Percentiles rank a stretch among this genome's conserved stretches.
Conservation (phyloP, 202 grass and related monocot species). For the Schoenoplectus tabernaemontani region DNA sequence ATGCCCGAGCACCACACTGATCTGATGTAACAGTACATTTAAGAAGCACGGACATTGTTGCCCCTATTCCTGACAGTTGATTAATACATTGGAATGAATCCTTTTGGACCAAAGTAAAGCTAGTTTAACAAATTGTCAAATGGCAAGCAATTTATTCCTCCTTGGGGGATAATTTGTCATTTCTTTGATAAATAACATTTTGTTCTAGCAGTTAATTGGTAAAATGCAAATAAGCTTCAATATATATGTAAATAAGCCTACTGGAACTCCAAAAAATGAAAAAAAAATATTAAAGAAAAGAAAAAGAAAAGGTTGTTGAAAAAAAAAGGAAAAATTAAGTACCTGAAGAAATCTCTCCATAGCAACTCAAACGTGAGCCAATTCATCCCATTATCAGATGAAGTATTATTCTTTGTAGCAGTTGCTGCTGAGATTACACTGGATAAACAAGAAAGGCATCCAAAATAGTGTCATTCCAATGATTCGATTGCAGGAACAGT, state of each 20-base stretch:
- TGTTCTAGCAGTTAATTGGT: no score
- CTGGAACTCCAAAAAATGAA: neutral
- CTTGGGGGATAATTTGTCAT: no score
- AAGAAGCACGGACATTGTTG: no score
- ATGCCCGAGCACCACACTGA: no score
- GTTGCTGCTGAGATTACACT: slow-evolving; percentile 42
- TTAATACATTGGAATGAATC: neutral
- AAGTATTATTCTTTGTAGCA: slow-evolving; percentile 31
- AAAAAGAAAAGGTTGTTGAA: neutral
- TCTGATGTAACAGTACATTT: no score
- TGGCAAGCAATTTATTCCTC: no score
- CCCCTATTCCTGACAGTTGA: no score
- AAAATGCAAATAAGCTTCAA: no score
- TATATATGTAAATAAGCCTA: no score
- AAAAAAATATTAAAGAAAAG: neutral
- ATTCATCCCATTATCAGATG: slow-evolving; percentile 65
- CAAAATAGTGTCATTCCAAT: neutral
- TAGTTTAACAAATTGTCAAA: neutral
- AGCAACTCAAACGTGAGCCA: slow-evolving; percentile 93
- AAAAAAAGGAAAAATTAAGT: slow-evolving; percentile 1
- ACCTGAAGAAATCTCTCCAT: slow-evolving; percentile 99
- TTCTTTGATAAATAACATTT: no score
- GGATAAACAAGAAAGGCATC: slow-evolving; percentile 12
- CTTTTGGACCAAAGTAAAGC: neutral
- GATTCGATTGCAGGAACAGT: neutral